Base-by-base conservation (phyloP, 192 early-diverging fungal genomes). In the Linnemannia exigua region DNA sequence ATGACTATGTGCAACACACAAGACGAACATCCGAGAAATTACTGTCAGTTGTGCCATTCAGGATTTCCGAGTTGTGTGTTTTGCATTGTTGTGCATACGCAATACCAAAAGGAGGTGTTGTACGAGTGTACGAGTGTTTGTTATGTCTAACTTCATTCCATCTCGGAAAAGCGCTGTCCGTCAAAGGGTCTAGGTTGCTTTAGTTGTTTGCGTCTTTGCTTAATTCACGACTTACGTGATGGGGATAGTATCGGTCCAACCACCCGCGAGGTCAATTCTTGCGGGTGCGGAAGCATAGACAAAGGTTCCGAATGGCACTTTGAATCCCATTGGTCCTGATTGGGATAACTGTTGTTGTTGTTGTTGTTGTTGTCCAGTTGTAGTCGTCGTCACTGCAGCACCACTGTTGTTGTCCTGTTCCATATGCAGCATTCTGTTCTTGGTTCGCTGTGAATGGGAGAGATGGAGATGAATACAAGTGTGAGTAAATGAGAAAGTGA, bases 161-260 rank as follows among this genome's bases (percentile, higher is more conserved):
- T n/a, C 20, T n/a, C n/a, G n/a, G n/a, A 0, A n/a, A 54, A 54
- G 7, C 6, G 44, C 11, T 46, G 44, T 4, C 6, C 22, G 1
- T 11, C 22, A 11, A 1, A 25, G 22, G 5, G 2, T 54, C 25
- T 1, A 50, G 48, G 48, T 44, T 44, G 11, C 25, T 12, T 28
- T 61, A 1, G 25, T 63, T 15, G 41, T 9, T 44, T 44, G 41
- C 3, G 5, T 3, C 9, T 6, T 44, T 44, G 41, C 41, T 44
- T 44, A 9, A 44, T 44, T 44, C 41, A 52, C 6, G 22, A 63
- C 38, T 72, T 80, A 87, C 85, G 85, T 87, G 74, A 87, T 87
- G 19, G 85, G 85, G 4, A 58, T 72, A 19, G 85, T 87, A 33
- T 87, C 85, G 3, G 85, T 87, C 85, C 85, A 87, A 0, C 85